Conservation (phyloP, 2,329 filamentous ascomycete species). For the Apiospora kogelbergensis region DNA sequence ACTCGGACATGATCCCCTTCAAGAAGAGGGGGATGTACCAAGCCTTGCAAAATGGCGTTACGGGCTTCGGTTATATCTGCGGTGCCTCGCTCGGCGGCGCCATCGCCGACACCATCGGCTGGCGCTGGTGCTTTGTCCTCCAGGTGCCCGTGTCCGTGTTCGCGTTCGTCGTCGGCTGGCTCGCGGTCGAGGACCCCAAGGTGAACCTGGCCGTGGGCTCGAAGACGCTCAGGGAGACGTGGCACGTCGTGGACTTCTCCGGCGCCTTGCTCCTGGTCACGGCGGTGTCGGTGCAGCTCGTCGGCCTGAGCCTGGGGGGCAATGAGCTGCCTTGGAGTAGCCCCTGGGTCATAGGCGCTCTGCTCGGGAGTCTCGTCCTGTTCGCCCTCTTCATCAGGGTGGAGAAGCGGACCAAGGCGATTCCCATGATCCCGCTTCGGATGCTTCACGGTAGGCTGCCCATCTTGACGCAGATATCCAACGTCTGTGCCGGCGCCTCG, state of each 20-base stretch:
- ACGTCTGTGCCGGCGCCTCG: slow-evolving; percentile 60
- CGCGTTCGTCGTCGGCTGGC: slow-evolving; percentile 52
- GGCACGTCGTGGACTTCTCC: slow-evolving; percentile 57
- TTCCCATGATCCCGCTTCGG: slow-evolving; percentile 54
- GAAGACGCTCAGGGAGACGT: slow-evolving; percentile 33
- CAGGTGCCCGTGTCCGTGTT: slow-evolving; percentile 60
- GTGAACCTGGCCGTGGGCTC: slow-evolving; percentile 24
- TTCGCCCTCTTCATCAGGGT: slow-evolving; percentile 45
- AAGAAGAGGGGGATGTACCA: slow-evolving; percentile 58
- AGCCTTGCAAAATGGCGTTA: slow-evolving; percentile 59
- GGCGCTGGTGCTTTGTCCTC: slow-evolving; percentile 66
- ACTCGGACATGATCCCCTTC: slow-evolving; percentile 64
- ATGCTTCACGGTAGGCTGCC: slow-evolving; percentile 57
- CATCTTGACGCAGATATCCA: slow-evolving; percentile 55
- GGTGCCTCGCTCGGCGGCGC: slow-evolving; percentile 62
- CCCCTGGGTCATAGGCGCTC: slow-evolving; percentile 44
- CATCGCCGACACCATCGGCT: slow-evolving; percentile 64
- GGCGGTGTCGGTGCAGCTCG: slow-evolving; percentile 57
- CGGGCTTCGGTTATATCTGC: slow-evolving; percentile 61
- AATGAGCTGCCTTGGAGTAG: slow-evolving; percentile 55
- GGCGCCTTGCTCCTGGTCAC: slow-evolving; percentile 58
- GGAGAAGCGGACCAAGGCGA: slow-evolving; percentile 49
- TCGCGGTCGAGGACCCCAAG: slow-evolving; percentile 51
- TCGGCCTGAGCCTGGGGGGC: slow-evolving; percentile 55
- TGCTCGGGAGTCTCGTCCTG: slow-evolving; percentile 44